Base-by-base conservation (phyloP, 495 filamentous ascomycete species). In the Niebla homalea region DNA sequence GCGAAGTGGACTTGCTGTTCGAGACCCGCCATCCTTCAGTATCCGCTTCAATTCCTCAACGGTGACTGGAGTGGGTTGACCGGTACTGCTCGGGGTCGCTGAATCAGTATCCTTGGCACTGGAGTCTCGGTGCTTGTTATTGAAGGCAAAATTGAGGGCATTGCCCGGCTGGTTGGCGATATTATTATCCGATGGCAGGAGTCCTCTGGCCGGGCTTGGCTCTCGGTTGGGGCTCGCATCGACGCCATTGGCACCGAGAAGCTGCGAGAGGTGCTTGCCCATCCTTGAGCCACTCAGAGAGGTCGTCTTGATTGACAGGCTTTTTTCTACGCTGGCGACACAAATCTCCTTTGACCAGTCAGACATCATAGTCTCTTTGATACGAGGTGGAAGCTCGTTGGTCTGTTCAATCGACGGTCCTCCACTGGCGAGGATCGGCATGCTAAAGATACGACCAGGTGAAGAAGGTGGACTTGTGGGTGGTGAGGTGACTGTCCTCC, bases 11-110 rank as follows among this genome's bases (percentile, higher is more conserved):
- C 52, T 65, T 48, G 59, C 50, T 26, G 50, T 50, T 50, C 59
- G 47, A 25, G 43, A 5, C 10, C 67, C 67, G 22, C 66, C 70
- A 48, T 68, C 79, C 3, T 78, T 79, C 15, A 86, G 73, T 20
- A 81, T 83, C 43, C 79, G 77, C 62, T 89, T 89, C 52, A 95
- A 71, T 57, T 94, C 87, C 49, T 89, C 87, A n/a, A 94, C 81
- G 35, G 84, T 81, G n/a, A 88, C 78, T 11, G 87, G 78, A 16
- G 77, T 81, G 23, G 75, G 80, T 50, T 78, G 64, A 59, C 68
- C 78, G 25, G 80, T 80, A 43, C 71, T 72, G 53, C 70, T 75
- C 16, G 71, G 70, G 16, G 73, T 69, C 23, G 68, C 70, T 0
- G 81, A 79, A 3, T 59, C 63, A 21, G 48, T 55, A 8, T 74